phyloP scores from a whole-genome alignment of 305 asterid genomes.

The Fraxinus greggii region DNA sequence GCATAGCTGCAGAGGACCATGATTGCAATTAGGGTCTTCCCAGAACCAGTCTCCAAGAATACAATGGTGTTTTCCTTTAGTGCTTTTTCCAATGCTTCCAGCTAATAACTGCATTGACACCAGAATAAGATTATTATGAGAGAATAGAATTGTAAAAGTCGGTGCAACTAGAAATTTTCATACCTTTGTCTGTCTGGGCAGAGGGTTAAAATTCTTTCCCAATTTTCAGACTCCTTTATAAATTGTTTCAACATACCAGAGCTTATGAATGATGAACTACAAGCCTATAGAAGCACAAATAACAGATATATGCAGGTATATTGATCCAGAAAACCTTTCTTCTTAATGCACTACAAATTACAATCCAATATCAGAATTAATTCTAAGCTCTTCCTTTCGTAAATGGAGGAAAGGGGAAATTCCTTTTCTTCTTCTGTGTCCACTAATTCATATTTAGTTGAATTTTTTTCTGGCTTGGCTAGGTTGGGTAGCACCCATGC shows the following conservation, averaged over 20 bases:
- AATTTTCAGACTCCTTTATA: background rate
- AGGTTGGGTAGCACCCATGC: background rate
- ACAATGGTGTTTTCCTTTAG: conserved; percentile 65
- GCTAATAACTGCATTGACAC: conserved; percentile 58
- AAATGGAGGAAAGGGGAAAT: background rate
- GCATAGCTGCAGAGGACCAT: conserved; percentile 79
- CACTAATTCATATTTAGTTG: background rate
- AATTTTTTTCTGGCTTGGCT: background rate
- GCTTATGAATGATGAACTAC: background rate
- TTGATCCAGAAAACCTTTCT: background rate
- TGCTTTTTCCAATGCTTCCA: conserved; percentile 71
- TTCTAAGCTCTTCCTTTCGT: background rate
- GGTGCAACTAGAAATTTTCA: background rate
- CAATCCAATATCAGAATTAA: background rate
- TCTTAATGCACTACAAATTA: background rate
- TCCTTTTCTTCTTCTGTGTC: background rate
- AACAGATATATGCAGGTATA: background rate
- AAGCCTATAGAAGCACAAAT: background rate
- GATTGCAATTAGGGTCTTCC: conserved; percentile 75
- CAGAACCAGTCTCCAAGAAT: conserved; percentile 77
- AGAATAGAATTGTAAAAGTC: background rate
- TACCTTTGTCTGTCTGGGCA: too few species aligned
- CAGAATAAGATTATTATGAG: conserved; percentile 27
- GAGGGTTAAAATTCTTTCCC: conserved; percentile 45
- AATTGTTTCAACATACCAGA: background rate